Conservation (phyloP, 441 rosid species). For the Kokia cookei region DNA sequence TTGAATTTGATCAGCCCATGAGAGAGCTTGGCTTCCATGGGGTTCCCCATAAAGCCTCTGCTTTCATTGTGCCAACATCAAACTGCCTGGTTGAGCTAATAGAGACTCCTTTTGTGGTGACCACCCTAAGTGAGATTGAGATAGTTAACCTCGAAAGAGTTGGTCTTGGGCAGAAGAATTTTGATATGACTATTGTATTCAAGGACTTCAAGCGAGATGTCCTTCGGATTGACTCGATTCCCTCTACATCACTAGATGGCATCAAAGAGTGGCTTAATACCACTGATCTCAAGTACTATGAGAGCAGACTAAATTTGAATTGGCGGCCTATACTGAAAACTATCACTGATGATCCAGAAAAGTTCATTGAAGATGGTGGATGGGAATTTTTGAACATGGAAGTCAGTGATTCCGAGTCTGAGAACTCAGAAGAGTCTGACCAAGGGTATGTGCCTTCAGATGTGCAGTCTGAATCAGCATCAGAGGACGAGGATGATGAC, state of each 20-base stretch:
- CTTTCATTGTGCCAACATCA: slow-evolving; percentile 84
- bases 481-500: slow-evolving; percentile 69
- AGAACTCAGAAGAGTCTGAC: slow-evolving; percentile 74
- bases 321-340: slow-evolving; percentile 88
- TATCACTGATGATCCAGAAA: slow-evolving; percentile 79
- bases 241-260: slow-evolving; percentile 75
- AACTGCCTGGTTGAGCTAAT: slow-evolving; percentile 83
- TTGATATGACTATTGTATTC: slow-evolving; percentile 82
- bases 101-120: slow-evolving; percentile 76
- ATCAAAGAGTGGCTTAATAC: slow-evolving; percentile 94
- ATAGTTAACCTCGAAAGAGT: slow-evolving; percentile 92
- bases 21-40: slow-evolving; percentile 94
- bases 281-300: slow-evolving; percentile 80
- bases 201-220: slow-evolving; percentile 92
- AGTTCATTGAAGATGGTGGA: slow-evolving; percentile 79
- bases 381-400: slow-evolving; percentile 94
- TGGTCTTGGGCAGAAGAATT: slow-evolving; percentile 90
- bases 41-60: slow-evolving; percentile 76
- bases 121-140: slow-evolving; percentile 81
- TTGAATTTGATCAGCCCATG: slow-evolving; percentile 91
- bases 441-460: slow-evolving; percentile 85
- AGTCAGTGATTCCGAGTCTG: slow-evolving; percentile 82
- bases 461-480: slow-evolving; percentile 64
- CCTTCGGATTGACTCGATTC: slow-evolving; percentile 79
- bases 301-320: slow-evolving; percentile 84